A percentile compares a stretch with the other conserved stretches of the same genome.
Evolutionary conservation across 129 eudicot species (phyloP).

Genomic region (Glebionis coronaria): DNA sequence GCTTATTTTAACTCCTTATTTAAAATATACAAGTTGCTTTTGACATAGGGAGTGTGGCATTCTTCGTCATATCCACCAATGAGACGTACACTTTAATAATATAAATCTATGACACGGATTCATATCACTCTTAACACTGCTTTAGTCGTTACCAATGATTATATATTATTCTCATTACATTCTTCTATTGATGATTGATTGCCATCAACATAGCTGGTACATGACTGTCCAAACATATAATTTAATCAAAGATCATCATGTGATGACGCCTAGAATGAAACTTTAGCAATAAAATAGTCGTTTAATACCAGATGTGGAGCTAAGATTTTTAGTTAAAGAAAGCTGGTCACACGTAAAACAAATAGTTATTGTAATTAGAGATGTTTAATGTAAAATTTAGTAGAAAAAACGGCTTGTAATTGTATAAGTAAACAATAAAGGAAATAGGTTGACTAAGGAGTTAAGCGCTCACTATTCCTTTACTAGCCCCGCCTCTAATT

Average conservation of each 20-base stretch:
- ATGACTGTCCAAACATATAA: slow-evolving; percentile 21
- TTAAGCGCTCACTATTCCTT: too few relatives aligned
- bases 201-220: slow-evolving; percentile 20
- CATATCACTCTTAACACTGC: not conserved
- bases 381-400: too few relatives aligned
- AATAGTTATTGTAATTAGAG: too few relatives aligned
- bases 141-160: slow-evolving; percentile 15
- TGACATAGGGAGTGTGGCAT: slow-evolving; percentile 4
- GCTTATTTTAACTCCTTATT: not conserved
- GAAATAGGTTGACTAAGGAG: too few relatives aligned
- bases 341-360: too few relatives aligned
- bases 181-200: slow-evolving; percentile 15
- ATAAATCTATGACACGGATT: not conserved
- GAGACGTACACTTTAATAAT: too few relatives aligned
- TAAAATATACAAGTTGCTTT: slow-evolving; percentile 7
- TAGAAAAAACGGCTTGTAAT: too few relatives aligned
- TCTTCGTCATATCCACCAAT: slow-evolving; percentile 24
- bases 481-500: too few relatives aligned
- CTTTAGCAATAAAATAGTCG: slow-evolving; percentile 3
- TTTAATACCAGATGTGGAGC: too few relatives aligned
- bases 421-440: too few relatives aligned
- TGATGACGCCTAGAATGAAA: slow-evolving; percentile 17
- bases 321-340: too few relatives aligned
- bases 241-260: not conserved
- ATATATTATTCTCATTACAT: not conserved